Evolutionary conservation across 1,284 basidiomycete species (phyloP).

Genomic region (Crepidotus sp.): DNA sequence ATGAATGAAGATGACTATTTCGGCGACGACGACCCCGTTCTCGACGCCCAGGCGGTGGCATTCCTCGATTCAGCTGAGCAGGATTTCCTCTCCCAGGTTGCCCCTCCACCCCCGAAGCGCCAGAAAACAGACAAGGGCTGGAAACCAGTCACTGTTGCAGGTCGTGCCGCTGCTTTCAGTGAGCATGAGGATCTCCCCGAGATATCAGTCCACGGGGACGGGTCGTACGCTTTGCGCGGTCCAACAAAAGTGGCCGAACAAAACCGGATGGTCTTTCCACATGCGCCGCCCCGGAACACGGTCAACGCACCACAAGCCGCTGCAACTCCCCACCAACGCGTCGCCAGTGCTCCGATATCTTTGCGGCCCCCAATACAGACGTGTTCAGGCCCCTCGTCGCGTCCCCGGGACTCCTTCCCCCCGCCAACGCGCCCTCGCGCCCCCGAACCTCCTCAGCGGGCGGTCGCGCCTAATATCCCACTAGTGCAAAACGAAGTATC

Average conservation of each 20-base stretch:
- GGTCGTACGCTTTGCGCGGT: constrained; percentile 24
- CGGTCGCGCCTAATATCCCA: constrained; percentile 3
- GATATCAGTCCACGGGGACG: constrained; percentile 37
- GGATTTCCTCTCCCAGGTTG: constrained; percentile 30
- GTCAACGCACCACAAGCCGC: background rate
- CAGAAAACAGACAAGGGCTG: constrained; percentile 40
- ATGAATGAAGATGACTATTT: constrained; percentile 68
- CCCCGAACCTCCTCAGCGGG: constrained; percentile 6
- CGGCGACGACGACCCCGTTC: constrained; percentile 43
- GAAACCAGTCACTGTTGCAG: constrained; percentile 25
- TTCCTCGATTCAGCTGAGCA: constrained; percentile 52
- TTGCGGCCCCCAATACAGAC: background rate
- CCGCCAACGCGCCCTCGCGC: background rate
- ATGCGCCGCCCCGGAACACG: background rate
- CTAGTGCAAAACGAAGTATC: constrained; percentile 25
- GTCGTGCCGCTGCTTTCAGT: constrained; percentile 24
- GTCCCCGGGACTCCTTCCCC: constrained; percentile 2
- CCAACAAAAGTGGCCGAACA: background rate
- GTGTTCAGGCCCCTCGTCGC: constrained; percentile 4
- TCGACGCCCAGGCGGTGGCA: constrained; percentile 57
- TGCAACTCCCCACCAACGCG: background rate
- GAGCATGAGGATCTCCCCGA: constrained; percentile 46
- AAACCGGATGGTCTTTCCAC: background rate
- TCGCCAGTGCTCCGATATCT: constrained; percentile 2
- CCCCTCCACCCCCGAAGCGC: constrained; percentile 43